A percentile compares a stretch with the other conserved stretches of the same genome.
These are phyloP conservation scores for Sugiyamaella xylanicola DNA, from an alignment of 1,139 yeast genomes.

Conservation along the genomic window DNA sequence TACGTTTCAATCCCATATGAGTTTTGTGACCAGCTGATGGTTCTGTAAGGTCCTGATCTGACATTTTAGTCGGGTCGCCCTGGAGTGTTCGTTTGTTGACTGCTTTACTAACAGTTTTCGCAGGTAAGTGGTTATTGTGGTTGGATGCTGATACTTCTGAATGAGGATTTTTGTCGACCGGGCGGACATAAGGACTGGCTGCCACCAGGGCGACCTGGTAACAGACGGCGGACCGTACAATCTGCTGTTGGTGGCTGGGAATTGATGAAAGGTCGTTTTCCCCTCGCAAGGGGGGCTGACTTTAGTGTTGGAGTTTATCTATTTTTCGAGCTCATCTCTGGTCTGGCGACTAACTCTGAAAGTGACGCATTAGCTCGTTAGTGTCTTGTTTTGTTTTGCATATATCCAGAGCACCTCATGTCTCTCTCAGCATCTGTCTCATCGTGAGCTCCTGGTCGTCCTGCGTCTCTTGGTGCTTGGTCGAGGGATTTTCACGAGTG, in stretches of 20 bases:
- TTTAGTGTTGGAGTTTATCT: conserved; percentile 5
- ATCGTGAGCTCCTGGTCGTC: no score
- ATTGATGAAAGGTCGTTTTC: conserved; percentile 28
- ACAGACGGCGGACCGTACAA: conserved; percentile 27
- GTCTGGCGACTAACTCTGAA: no score
- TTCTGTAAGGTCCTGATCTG: not conserved
- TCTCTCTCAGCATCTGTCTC: no score
- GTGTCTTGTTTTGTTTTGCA: no score
- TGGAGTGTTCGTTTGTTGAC: no score
- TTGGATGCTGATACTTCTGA: not conserved
- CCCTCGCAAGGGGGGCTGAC: conserved; percentile 18
- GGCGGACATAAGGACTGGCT: conserved; percentile 29
- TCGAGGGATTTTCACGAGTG: no score
- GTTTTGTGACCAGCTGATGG: conserved; percentile 9
- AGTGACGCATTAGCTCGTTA: no score
- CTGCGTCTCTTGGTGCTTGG: no score
- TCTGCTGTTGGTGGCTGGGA: conserved; percentile 21
- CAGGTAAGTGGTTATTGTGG: conserved; percentile 12
- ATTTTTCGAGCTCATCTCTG: no score
- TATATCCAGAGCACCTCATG: no score
- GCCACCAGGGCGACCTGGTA: conserved; percentile 17
- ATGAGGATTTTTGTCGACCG: conserved; percentile 32
- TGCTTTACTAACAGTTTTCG: conserved; percentile 1
- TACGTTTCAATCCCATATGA: conserved; percentile 28
- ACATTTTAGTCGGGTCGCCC: no score